Base-by-base conservation (phyloP, 1,284 basidiomycete species). In the Cerrena zonata region DNA sequence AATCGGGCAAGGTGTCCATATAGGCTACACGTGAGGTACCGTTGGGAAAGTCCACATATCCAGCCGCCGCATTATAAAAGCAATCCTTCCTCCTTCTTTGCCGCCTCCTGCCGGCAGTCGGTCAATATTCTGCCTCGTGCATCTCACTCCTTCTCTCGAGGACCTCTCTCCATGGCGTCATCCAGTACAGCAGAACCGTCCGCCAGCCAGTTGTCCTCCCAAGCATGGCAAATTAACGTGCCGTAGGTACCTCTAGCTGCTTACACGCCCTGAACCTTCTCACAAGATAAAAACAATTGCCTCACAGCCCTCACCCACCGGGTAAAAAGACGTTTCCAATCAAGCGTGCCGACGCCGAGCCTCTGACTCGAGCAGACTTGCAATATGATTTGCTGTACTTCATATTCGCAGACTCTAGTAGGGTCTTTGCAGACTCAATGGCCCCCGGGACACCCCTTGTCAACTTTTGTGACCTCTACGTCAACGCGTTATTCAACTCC, bases 381-480 rank as follows among this genome's bases (percentile, higher is more conserved):
- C 86, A 91, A 68, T 88, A 81, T 65, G 84, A 88, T 62, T 73
- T 91, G 37, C 79, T 92, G 49, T 68, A 79, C 57, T 70, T 74
- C 60, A 77, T 91, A 56, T 91, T 91, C 67, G 69, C 71, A 49
- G 77, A 89, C 66, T 75, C 78, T 19, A 77, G 77, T 51, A 69
- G 73, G 49, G 71, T 72, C 43, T 80, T 83, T 59, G 74, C 75
- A 47, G 74, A 76, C 56, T 65, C 63, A 40, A 62, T 65, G 54
- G 56, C 65, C 53, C 49, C 70, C 62, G 50, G 67, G 54, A 53
- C 59, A 38, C 59, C 64, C 39, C 48, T 57, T 45, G 68, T 84
- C 52, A 79, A 77, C 45, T 90, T 91, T 65, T 79, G 80, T 49
- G 83, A 90, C 64, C 76, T 91, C 49, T 92, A 90, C 65, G 77